Evolutionary conservation across 352 stramenopile species (phyloP), one percentile per base, ranked within the genome.

Genomic region (Pythium scleroteichum): DNA sequence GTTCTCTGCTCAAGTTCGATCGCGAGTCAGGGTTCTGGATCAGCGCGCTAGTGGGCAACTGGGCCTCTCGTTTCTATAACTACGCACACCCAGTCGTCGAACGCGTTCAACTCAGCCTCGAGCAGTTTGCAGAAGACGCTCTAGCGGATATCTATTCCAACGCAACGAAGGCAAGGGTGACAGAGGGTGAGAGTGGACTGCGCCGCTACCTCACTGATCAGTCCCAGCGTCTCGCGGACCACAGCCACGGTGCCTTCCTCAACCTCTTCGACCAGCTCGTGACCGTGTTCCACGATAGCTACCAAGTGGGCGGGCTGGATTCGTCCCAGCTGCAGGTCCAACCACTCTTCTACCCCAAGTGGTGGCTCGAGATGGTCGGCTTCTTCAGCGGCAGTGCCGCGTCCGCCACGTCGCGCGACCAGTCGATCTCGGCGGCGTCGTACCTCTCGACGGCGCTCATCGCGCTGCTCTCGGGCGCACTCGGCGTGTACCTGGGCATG

Each of bases 1-100:
- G 82, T 4, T 94, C 83, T 23, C 62, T 96, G 9, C 77, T 88
- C 19, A 68, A 66, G 12, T 92, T 87, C 39, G 80, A 90, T 54
- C 69, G 71, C 4, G 66, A 76, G 14, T 84, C 79, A 29, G 76
- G 73, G 0, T 96, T 90, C 61, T 96, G 88, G 88, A 64, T 84
- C 17, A 78, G 86, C 57, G 82, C 82, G 46, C 63, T 92, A n/a
- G 82, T 96, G 24, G 88, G 86, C 13, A 95, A 96, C 69, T 95
- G 85, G 81, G 86, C 74, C 2, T 56, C 75, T 17, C 82, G 81
- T 8, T 91, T 91, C 38, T 95, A 96, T 66, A 76, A 68, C 56
- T 77, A 76, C 55, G 73, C 82, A 4, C 76, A 83, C 46, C 82
- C 84, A n/a, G 68, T 85, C 16, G 78, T 96, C 0, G 69, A 68